These are phyloP conservation scores for Phytophthora pini DNA, from an alignment of 352 stramenopile species.

Conservation along the genomic window DNA sequence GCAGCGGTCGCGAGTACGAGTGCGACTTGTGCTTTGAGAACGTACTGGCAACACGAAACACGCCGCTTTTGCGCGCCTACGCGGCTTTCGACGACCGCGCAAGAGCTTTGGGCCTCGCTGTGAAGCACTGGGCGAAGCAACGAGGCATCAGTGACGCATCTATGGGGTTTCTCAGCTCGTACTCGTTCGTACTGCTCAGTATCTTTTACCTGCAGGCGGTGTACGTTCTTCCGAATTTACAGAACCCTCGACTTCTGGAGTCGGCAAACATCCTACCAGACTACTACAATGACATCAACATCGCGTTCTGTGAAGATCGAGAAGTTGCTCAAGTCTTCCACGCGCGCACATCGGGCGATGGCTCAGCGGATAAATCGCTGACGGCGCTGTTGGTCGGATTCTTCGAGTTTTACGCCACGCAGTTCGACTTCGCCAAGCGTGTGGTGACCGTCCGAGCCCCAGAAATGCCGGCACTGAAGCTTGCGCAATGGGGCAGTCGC, in stretches of 20 bases:
- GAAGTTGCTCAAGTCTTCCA: conserved; percentile 54
- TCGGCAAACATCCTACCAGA: conserved; percentile 38
- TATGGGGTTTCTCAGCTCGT: conserved; percentile 96
- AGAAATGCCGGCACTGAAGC: conserved; percentile 45
- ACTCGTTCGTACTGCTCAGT: conserved; percentile 98
- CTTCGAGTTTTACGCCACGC: conserved; percentile 96
- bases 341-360: conserved; percentile 8
- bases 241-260: conserved; percentile 71
- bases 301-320: conserved; percentile 71
- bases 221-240: conserved; percentile 95
- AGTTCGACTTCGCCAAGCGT: conserved; percentile 96
- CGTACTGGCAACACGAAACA: conserved; percentile 82
- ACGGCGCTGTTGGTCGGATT: conserved; percentile 93
- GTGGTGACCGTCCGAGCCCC: conserved; percentile 93
- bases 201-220: conserved; percentile 96
- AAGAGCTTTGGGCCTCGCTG: conserved; percentile 91
- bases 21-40: conserved; percentile 90
- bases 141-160: conserved; percentile 96
- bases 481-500: conserved; percentile 44
- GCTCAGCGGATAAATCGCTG: conserved; percentile 38
- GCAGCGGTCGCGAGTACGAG: conserved; percentile 55
- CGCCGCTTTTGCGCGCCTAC: conserved; percentile 80
- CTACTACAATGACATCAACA: conserved; percentile 65
- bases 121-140: conserved; percentile 99
- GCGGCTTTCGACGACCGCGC: conserved; percentile 76